phyloP scores from a whole-genome alignment of 495 filamentous ascomycete species.

The Trichoderma reesei region DNA sequence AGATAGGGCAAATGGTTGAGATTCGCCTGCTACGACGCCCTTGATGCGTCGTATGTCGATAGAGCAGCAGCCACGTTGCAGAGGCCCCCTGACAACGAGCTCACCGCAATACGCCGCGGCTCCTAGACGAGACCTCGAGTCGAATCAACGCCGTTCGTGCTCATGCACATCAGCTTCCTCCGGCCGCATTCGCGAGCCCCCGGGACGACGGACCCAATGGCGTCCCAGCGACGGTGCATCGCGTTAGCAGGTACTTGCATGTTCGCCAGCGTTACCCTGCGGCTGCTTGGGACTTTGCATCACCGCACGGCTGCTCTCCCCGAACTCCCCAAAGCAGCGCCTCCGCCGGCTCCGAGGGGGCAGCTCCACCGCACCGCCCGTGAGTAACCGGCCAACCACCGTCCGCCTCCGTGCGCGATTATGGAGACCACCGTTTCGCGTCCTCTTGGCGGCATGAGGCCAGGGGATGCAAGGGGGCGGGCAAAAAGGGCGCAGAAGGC shows the following conservation, averaged over 20 bases:
- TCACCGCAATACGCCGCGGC: background rate
- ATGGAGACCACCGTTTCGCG: constrained; percentile 6
- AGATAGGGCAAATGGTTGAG: background rate
- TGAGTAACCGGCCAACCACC: background rate
- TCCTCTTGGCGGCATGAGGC: background rate
- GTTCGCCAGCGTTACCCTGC: background rate
- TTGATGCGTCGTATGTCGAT: background rate
- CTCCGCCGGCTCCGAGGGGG: background rate
- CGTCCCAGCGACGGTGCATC: background rate
- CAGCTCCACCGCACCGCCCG: background rate
- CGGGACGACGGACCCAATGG: background rate
- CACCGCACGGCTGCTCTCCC: background rate
- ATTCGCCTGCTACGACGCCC: background rate
- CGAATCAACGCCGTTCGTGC: background rate
- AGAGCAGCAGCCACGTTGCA: background rate
- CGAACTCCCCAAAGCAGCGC: constrained; percentile 4
- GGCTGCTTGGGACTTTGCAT: constrained; percentile 4
- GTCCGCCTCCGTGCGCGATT: background rate
- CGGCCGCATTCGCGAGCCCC: background rate
- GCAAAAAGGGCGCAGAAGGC: background rate
- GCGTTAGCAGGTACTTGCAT: constrained; percentile 4
- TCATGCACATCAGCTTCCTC: background rate
- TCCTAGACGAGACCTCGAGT: background rate
- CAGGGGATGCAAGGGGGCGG: background rate
- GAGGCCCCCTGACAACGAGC: background rate